phyloP scores from a whole-genome alignment of 2,329 filamentous ascomycete genomes.

The Aspergillus sp. region DNA sequence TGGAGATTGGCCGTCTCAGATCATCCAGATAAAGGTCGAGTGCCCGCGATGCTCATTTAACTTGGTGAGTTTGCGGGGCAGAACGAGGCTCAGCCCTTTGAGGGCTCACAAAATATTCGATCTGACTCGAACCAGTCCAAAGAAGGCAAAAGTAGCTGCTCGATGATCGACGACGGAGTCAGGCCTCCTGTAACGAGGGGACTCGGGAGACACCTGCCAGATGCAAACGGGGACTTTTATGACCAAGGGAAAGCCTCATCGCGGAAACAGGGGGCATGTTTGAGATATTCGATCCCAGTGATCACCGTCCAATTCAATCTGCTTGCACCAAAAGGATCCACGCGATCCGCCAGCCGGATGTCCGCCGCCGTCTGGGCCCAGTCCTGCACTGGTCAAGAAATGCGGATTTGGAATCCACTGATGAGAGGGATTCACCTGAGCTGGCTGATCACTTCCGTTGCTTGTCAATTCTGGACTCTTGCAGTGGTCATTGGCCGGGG shows the following conservation, averaged over 20 bases:
- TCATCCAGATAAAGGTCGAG: constrained; percentile 2
- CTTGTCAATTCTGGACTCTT: too few relatives aligned
- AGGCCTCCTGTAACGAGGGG: too few relatives aligned
- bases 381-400: too few relatives aligned
- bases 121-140: not conserved
- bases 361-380: not conserved
- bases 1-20: not conserved
- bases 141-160: not conserved
- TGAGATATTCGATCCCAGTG: not conserved
- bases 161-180: not conserved
- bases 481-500: not conserved
- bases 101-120: not conserved
- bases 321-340: constrained; percentile 1
- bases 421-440: not conserved
- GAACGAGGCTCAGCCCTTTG: too few relatives aligned
- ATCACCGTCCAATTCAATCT: not conserved
- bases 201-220: not conserved
- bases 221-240: not conserved
- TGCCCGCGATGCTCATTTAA: not conserved
- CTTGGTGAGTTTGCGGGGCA: constrained; percentile 10
- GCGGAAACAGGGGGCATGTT: not conserved
- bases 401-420: not conserved
- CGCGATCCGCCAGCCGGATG: not conserved
- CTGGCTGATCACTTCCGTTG: not conserved
- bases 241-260: not conserved